Percentiles rank a stretch among this genome's conserved stretches.
These are phyloP conservation scores for Metschnikowia bowlesiae DNA, from an alignment of 805 yeast genomes.

Conservation along the genomic window DNA sequence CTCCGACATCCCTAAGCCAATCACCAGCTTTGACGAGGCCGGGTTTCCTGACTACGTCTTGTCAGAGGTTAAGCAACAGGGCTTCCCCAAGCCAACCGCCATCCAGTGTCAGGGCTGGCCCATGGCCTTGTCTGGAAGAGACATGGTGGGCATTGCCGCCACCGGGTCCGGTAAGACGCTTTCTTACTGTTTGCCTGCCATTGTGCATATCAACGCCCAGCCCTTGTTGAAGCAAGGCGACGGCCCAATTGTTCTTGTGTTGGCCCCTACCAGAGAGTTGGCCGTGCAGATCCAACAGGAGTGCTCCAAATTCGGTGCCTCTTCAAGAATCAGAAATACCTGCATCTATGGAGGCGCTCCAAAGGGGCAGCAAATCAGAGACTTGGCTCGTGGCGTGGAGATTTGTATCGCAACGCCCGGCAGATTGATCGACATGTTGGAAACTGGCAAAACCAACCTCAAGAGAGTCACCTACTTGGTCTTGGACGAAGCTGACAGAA, in stretches of 20 bases:
- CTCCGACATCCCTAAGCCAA: conserved; percentile 87
- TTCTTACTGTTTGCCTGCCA: conserved; percentile 94
- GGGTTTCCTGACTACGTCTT: conserved; percentile 96
- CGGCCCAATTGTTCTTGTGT: conserved; percentile 92
- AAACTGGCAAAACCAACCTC: conserved; percentile 88
- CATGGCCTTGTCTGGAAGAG: conserved; percentile 98
- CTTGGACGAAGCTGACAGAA: conserved; percentile 98
- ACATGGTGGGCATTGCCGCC: conserved; percentile 97
- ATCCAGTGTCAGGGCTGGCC: conserved; percentile 99
- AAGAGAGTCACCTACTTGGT: conserved; percentile 96
- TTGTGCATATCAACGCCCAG: conserved; percentile 97
- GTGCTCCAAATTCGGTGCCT: conserved; percentile 88
- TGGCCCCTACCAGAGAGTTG: conserved; percentile 98
- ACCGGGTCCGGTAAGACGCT: conserved; percentile 99
- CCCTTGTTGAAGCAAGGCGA: conserved; percentile 90
- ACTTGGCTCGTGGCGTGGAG: conserved; percentile 91
- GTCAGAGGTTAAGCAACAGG: conserved; percentile 82
- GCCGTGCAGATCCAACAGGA: conserved; percentile 97
- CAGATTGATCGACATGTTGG: conserved; percentile 96
- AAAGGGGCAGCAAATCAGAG: conserved; percentile 96
- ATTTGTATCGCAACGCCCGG: conserved; percentile 98
- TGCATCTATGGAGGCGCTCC: conserved; percentile 99
- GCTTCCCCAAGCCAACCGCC: conserved; percentile 91
- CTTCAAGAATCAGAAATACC: conserved; percentile 92
- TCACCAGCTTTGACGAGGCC: conserved; percentile 90